Base-by-base conservation (phyloP, 768 basidiomycete species). In the Phlebiopsis gigantea region DNA sequence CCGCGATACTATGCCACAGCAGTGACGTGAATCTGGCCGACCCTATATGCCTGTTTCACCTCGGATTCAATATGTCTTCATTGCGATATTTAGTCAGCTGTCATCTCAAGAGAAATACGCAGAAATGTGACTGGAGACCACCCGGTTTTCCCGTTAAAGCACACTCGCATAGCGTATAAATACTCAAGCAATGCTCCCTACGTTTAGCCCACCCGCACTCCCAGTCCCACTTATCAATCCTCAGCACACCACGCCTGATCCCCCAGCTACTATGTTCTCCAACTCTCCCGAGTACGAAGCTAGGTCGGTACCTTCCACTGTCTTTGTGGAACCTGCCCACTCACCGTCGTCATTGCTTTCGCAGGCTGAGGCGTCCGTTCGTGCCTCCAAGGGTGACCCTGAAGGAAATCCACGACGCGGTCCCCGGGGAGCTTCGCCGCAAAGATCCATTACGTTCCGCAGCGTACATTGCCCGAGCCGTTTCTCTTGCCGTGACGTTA, bases 401-500 rank as follows among this genome's bases (percentile, higher is more conserved):
- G 43, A 81, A 81, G 65, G 75, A 82, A 52, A 71, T 83, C 51
- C 80, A 80, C 55, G 76, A 79, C 58, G 79, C 77, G 4, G 80
- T 83, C 19, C 81, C 81, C 1, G 81, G 79, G 66, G 69, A 80
- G 44, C 66, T 82, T 8, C 68, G 80, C n/a, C 70, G 77, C 74
- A 69, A 63, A 70, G 71, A 76, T 55, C 63, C 75, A 26, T 34
- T 69, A 7, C 74, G 68, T 51, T 74, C 75, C n/a, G 64, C 71
- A 2, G 66, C 69, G 46, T 82, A 79, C 61, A 65, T 81, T 43
- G 57, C 72, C 43, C 74, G 81, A 30, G 77, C 80, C 65, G 66
- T 81, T 46, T 61, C 68, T 43, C 68, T 81, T 46, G 70, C 74
- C 19, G 54, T 74, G 31, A 63, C 73, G 24, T 66, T 81, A 30